phyloP scores from a whole-genome alignment of 371 early-diverging fungal genomes.

The Mortierella sp. region DNA sequence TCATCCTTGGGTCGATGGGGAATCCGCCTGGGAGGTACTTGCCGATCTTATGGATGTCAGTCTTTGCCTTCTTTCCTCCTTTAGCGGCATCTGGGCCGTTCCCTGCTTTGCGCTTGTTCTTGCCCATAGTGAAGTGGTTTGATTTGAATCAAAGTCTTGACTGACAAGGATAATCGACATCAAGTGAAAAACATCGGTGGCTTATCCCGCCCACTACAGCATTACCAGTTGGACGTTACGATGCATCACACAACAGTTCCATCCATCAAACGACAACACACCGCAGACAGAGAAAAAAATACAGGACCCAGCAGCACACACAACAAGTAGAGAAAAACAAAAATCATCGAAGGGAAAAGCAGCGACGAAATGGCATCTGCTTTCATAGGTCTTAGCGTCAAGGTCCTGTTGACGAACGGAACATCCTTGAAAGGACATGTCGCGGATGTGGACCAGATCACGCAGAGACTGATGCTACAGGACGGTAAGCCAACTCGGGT shows the following conservation, averaged over 20 bases:
- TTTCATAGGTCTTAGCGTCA: constrained; percentile 66
- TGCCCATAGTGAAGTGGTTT: constrained; percentile 16
- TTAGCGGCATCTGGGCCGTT: constrained; percentile 34
- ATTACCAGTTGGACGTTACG: too few relatives aligned
- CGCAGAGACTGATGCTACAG: constrained; percentile 65
- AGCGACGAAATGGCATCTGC: constrained; percentile 74
- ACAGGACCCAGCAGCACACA: too few relatives aligned
- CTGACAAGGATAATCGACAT: too few relatives aligned
- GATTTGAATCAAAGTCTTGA: too few relatives aligned
- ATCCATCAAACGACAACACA: too few relatives aligned
- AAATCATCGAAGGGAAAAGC: background rate
- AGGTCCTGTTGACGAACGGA: constrained; percentile 60
- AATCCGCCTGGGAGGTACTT: constrained; percentile 56
- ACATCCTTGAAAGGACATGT: constrained; percentile 63
- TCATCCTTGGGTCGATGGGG: constrained; percentile 67
- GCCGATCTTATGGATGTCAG: constrained; percentile 36
- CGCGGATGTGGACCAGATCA: constrained; percentile 61
- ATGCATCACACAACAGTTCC: too few relatives aligned
- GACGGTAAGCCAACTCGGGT: constrained; percentile 58
- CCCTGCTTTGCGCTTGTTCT: constrained; percentile 47
- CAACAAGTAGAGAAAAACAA: background rate
- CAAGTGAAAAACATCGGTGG: constrained; percentile 7
- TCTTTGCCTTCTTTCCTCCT: constrained; percentile 58
- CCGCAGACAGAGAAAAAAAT: background rate
- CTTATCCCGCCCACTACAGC: too few relatives aligned